Percentiles rank a stretch among this genome's conserved stretches.
phyloP scores from a whole-genome alignment of 257 asterid genomes.

The Ilex asprella region DNA sequence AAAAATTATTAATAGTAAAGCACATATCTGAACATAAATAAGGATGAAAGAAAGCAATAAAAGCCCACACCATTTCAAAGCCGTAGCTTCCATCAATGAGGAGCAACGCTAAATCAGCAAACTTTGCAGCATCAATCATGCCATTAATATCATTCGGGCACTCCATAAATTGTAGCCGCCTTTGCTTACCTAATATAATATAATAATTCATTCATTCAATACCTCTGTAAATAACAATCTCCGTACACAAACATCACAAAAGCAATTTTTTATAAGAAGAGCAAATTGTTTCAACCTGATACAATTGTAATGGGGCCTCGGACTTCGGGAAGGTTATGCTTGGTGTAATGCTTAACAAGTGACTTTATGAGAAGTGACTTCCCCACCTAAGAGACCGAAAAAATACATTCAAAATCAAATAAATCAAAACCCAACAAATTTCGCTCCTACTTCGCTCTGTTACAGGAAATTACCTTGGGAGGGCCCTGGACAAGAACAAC shows the following conservation, averaged over 20 bases:
- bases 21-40: background rate
- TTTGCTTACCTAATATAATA: slow-evolving; percentile 61
- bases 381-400: slow-evolving; percentile 47
- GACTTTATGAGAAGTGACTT: slow-evolving; percentile 86
- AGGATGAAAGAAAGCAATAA: background rate
- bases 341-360: slow-evolving; percentile 81
- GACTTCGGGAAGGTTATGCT: slow-evolving; percentile 92
- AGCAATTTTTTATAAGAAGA: background rate
- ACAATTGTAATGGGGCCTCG: slow-evolving; percentile 88
- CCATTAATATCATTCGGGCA: slow-evolving; percentile 98
- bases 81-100: slow-evolving; percentile 99
- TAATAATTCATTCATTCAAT: slow-evolving; percentile 11
- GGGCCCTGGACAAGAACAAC: slow-evolving; percentile 96
- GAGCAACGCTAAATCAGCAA: slow-evolving; percentile 90
- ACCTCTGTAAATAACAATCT: background rate
- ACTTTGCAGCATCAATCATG: slow-evolving; percentile 96
- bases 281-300: slow-evolving; percentile 53
- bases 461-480: slow-evolving; percentile 49
- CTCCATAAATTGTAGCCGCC: slow-evolving; percentile 93
- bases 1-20: background rate
- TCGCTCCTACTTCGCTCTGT: background rate
- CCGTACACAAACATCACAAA: background rate
- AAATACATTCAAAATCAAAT: background rate
- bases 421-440: background rate
- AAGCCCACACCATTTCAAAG: slow-evolving; percentile 80